Conservation (phyloP, 192 early-diverging fungal genomes). For the Podila epigama region DNA sequence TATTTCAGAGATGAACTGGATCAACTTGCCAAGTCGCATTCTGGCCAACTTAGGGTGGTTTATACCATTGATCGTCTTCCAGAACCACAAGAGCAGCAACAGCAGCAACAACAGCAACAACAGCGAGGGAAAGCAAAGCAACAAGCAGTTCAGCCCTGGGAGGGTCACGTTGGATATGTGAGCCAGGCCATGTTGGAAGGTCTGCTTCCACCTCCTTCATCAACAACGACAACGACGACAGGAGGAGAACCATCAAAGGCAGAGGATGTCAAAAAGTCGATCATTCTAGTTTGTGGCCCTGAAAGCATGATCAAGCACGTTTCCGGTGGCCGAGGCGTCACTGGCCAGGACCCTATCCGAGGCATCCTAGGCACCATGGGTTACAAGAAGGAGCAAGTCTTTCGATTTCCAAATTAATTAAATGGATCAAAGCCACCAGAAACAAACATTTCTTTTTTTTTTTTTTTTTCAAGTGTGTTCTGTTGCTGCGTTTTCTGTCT, state of each 20-base stretch:
- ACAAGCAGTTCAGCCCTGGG: slow-evolving; percentile 46
- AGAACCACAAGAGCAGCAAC: slow-evolving; percentile 14
- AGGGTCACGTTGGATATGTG: slow-evolving; percentile 31
- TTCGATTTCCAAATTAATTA: slow-evolving; percentile 61
- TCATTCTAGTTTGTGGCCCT: slow-evolving; percentile 73
- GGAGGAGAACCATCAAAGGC: background rate
- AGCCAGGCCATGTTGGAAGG: slow-evolving; percentile 45
- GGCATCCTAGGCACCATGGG: slow-evolving; percentile 64
- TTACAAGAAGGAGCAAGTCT: slow-evolving; percentile 58
- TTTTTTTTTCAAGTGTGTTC: background rate
- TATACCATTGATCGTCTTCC: slow-evolving; percentile 59
- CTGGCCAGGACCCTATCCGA: slow-evolving; percentile 62
- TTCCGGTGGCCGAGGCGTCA: slow-evolving; percentile 58
- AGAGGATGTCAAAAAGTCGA: slow-evolving; percentile 7
- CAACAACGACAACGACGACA: background rate
- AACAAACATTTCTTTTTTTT: background rate
- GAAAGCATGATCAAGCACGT: slow-evolving; percentile 66
- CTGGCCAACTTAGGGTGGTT: slow-evolving; percentile 51
- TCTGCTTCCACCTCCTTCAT: slow-evolving; percentile 29
- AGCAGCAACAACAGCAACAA: slow-evolving; percentile 9
- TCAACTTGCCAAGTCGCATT: slow-evolving; percentile 47
- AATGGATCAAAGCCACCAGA: slow-evolving; percentile 9
- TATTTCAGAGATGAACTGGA: slow-evolving; percentile 64
- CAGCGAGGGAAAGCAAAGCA: background rate
- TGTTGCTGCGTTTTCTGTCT: background rate